Base-by-base conservation (phyloP, 2,329 filamentous ascomycete species). In the Colletotrichum sp. region DNA sequence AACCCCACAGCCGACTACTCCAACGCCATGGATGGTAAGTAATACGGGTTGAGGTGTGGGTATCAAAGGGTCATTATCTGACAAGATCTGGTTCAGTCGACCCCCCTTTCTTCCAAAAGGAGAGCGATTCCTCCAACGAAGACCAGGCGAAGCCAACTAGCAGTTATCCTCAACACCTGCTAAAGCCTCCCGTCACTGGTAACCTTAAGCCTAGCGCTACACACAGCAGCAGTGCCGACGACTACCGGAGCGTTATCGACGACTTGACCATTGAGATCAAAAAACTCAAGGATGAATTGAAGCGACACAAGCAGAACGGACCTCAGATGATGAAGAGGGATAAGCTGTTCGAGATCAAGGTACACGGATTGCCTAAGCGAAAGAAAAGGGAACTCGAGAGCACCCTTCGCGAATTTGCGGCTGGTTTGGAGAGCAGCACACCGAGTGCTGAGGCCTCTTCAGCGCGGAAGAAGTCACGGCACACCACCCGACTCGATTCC, bases 251-350 rank as follows among this genome's bases (percentile, higher is more conserved):
- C 78, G 95, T 98, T 18, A 98, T 98, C 64, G 95, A 98, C 80
- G 95, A 98, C 81, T 84, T 98, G 75, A 98, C 95, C 0, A 88
- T 98, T 30, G 94, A 96, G 81, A 98, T 97, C 82, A 95, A 95
- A 82, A 93, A 92, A 68, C 83, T 98, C 76, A 96, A 93, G 85
- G 92, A 93, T 79, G 92, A 93, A 80, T 81, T 98, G 71, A 93
- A 91, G 80, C 93, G 91, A 69, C 95, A 95, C 77, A 93, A 94
- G 82, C 92, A 92, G 77, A 85, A 91, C 30, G 92, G 93, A 3
- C 91, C 92, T 21, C 89, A 93, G 57, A 90, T 93, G 78, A 85
- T 96, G 66, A 90, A 93, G 39, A 92, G 93, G 63, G 95, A 98
- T 34, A 95, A 95, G 81, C 84, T 98, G 0, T 96, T 98, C 79